Evolutionary conservation across 148 eudicot species (phyloP).

Genomic region (Rhododendron mucronatum): DNA sequence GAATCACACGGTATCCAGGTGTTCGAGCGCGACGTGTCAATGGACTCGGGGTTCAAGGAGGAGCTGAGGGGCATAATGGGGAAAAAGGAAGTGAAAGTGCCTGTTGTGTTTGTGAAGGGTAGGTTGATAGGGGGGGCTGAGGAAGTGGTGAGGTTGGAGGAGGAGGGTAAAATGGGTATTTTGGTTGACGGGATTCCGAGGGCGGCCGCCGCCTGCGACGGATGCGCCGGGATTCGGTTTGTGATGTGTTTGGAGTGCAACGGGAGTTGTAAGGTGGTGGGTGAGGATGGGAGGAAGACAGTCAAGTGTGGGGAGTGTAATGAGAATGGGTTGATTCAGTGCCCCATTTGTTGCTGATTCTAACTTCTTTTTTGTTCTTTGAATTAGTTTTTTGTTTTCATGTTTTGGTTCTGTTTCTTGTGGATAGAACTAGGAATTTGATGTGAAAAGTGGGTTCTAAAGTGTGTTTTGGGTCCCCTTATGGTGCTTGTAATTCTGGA

Average conservation of each 20-base stretch:
- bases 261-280: constrained; percentile 76
- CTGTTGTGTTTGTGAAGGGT: constrained; percentile 71
- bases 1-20: constrained; percentile 48
- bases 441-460: constrained; percentile 2
- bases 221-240: constrained; percentile 78
- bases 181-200: constrained; percentile 47
- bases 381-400: neutral
- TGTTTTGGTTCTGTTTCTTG: neutral
- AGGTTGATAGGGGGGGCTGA: constrained; percentile 78
- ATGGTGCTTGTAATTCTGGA: neutral
- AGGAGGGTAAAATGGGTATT: constrained; percentile 64
- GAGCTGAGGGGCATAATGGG: constrained; percentile 65
- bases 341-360: constrained; percentile 62
- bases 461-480: constrained; percentile 6
- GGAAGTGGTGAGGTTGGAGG: constrained; percentile 60
- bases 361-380: neutral
- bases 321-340: constrained; percentile 83
- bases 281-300: constrained; percentile 36
- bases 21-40: constrained; percentile 77
- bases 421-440: constrained; percentile 10
- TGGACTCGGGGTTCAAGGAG: constrained; percentile 81
- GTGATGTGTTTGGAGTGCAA: constrained; percentile 71
- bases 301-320: constrained; percentile 72
- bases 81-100: constrained; percentile 54
- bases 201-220: constrained; percentile 31